These are phyloP conservation scores for Melaleuca quinquenervia DNA, from an alignment of 345 rosid species.

Conservation along the genomic window DNA sequence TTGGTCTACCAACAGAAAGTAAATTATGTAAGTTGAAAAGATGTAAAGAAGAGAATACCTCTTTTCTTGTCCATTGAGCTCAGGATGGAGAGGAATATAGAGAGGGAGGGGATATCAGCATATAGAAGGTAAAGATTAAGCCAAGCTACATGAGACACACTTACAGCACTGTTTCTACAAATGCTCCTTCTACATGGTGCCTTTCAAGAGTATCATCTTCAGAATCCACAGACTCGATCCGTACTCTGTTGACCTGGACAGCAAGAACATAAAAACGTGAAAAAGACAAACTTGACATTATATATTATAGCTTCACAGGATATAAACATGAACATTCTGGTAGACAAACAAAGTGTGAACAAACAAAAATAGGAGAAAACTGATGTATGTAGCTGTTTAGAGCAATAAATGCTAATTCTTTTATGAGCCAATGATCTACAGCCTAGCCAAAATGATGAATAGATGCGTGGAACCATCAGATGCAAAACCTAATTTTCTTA, in stretches of 20 bases:
- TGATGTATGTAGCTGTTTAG: neutral
- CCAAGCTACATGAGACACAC: conserved; percentile 10
- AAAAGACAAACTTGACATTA: neutral
- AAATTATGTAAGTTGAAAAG: neutral
- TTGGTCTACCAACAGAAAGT: conserved; percentile 35
- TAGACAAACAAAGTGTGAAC: neutral
- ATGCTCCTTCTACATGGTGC: conserved; percentile 83
- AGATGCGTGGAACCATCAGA: neutral
- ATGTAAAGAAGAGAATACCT: neutral
- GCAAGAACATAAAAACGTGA: neutral
- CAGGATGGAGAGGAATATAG: neutral
- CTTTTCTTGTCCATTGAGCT: neutral
- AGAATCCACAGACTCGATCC: conserved; percentile 49
- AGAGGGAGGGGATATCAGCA: neutral
- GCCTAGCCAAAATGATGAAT: neutral
- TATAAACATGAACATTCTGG: neutral
- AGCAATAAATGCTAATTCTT: neutral
- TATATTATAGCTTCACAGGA: neutral
- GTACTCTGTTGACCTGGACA: conserved; percentile 55
- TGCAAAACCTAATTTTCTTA: neutral
- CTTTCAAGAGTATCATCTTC: conserved; percentile 58
- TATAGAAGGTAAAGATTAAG: neutral
- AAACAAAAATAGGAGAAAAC: neutral
- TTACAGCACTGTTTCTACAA: conserved; percentile 83
- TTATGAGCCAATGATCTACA: neutral